These are phyloP conservation scores for Tylopilus felleus DNA, from an alignment of 768 basidiomycete genomes.

Conservation along the genomic window DNA sequence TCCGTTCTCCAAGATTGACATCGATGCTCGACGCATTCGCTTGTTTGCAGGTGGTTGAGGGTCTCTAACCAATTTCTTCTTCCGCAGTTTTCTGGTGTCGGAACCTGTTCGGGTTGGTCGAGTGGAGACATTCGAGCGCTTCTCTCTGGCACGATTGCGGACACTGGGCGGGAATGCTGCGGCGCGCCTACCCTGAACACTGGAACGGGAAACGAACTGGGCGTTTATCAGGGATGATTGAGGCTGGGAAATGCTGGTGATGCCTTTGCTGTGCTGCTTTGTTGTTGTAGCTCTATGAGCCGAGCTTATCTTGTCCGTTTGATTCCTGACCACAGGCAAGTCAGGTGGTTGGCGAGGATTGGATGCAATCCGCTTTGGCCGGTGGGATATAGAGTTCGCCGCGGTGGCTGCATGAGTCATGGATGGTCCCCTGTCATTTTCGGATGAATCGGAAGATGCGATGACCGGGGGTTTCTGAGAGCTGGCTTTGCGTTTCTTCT, in stretches of 20 bases:
- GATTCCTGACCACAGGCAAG: background rate
- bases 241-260: background rate
- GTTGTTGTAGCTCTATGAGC: background rate
- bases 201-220: background rate
- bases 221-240: background rate
- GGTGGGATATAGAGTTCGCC: slow-evolving; percentile 3
- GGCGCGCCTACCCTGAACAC: background rate
- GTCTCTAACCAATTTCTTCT: background rate
- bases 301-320: background rate
- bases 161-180: background rate
- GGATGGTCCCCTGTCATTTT: slow-evolving; percentile 15
- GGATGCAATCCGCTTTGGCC: slow-evolving; percentile 12
- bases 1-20: background rate
- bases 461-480: slow-evolving; percentile 19
- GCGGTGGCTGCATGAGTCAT: background rate
- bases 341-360: background rate
- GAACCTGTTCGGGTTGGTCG: background rate
- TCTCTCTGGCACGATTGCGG: background rate
- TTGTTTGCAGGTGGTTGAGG: slow-evolving; percentile 7
- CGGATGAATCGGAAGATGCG: slow-evolving; percentile 21
- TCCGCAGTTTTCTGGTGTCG: background rate
- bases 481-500: slow-evolving; percentile 21
- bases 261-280: background rate
- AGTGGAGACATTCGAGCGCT: background rate
- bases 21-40: slow-evolving; percentile 11